Conservation (phyloP, 805 yeast genomes). For the Lachancea thermotolerans region DNA sequence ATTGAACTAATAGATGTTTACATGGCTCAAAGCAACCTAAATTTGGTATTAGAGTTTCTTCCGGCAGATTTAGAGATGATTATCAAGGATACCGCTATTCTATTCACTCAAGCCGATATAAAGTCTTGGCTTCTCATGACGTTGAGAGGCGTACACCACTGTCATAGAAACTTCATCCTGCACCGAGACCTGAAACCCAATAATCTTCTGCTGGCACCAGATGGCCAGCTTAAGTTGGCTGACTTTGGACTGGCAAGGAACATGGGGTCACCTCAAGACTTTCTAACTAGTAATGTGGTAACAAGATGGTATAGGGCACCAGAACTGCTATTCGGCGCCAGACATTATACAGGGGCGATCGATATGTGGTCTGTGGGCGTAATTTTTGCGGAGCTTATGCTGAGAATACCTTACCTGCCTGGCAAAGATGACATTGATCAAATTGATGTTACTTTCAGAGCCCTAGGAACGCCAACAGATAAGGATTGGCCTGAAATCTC, state of each 20-base stretch:
- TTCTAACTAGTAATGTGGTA: conserved; percentile 86
- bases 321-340: conserved; percentile 80
- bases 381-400: conserved; percentile 92
- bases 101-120: conserved; percentile 80
- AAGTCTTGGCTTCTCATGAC: conserved; percentile 95
- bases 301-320: conserved; percentile 99
- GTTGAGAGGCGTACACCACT: conserved; percentile 87
- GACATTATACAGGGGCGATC: conserved; percentile 81
- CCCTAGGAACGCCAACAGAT: conserved; percentile 94
- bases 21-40: conserved; percentile 55
- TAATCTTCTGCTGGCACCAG: conserved; percentile 78
- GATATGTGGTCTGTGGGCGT: conserved; percentile 97
- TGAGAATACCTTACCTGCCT: conserved; percentile 90
- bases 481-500: conserved; percentile 87
- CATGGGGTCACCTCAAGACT: conserved; percentile 68
- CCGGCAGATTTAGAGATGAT: conserved; percentile 89
- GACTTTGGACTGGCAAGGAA: conserved; percentile 96
- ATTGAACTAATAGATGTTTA: conserved; percentile 87
- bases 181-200: conserved; percentile 95
- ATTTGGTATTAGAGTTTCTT: conserved; percentile 84
- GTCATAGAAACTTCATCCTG: conserved; percentile 83
- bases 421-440: conserved; percentile 90
- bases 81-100: conserved; percentile 67
- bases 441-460: conserved; percentile 86
- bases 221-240: conserved; percentile 85